A percentile compares a stretch with the other conserved stretches of the same genome.
Evolutionary conservation across 176 grass and related monocot genomes (phyloP).

Genomic region (Neostapfia colusana): DNA sequence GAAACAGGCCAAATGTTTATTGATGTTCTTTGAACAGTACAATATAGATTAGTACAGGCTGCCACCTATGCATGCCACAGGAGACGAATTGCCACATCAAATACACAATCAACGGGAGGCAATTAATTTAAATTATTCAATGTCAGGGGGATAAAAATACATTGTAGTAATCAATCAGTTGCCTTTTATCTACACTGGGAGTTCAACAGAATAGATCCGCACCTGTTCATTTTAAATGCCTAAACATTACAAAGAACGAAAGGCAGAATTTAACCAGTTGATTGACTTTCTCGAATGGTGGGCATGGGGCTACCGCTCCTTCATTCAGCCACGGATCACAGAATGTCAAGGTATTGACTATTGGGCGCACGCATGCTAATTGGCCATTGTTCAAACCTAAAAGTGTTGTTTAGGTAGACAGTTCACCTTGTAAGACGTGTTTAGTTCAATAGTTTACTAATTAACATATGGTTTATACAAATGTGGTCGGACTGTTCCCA

Average conservation of each 20-base stretch:
- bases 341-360: constrained; percentile 16
- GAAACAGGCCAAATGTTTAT: not conserved
- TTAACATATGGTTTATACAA: constrained; percentile 1
- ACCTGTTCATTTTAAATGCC: constrained; percentile 23
- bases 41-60: not conserved
- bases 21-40: not conserved
- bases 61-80: not conserved
- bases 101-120: not conserved
- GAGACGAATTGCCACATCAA: not conserved
- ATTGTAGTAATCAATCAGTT: not conserved
- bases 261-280: constrained; percentile 2
- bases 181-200: constrained; percentile 4
- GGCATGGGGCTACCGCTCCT: not conserved
- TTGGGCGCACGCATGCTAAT: not conserved
- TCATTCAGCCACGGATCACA: constrained; percentile 7
- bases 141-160: not conserved
- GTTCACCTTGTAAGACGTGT: constrained; percentile 8
- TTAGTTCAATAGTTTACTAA: constrained; percentile 16
- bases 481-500: not conserved
- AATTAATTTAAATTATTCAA: not conserved
- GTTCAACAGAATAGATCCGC: constrained; percentile 15
- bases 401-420: constrained; percentile 2
- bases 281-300: constrained; percentile 26
- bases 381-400: not conserved
- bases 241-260: constrained; percentile 13